Conservation (phyloP, 495 filamentous ascomycete genomes). For the Tuber microsphaerosporum region DNA sequence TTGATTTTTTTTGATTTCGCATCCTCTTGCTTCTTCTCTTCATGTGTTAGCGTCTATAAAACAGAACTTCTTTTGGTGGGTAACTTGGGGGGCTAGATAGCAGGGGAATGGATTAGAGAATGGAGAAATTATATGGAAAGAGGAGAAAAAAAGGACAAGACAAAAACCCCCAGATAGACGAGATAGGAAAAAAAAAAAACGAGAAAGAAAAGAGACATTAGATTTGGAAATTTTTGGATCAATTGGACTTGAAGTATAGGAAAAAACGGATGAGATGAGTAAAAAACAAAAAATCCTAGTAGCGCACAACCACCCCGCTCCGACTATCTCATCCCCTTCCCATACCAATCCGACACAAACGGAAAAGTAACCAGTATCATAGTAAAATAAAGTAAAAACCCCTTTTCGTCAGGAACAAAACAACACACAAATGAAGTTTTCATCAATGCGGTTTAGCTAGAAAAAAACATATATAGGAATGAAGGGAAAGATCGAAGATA, state of each 20-base stretch:
- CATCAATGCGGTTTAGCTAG: not conserved
- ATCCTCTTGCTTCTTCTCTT: not conserved
- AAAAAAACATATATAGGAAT: constrained; percentile 1
- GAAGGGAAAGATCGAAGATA: constrained; percentile 10
- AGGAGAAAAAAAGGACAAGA: constrained; percentile 14
- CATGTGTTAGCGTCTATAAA: not conserved
- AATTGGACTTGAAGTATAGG: not conserved
- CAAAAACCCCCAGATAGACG: constrained; percentile 18
- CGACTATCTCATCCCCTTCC: not conserved
- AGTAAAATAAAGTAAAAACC: not conserved
- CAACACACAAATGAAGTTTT: not conserved
- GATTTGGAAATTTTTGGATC: not conserved
- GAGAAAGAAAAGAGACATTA: not conserved
- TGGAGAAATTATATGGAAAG: constrained; percentile 6
- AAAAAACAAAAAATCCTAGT: constrained; percentile 13
- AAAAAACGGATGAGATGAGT: constrained; percentile 11
- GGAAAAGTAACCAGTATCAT: not conserved
- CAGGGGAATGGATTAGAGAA: not conserved
- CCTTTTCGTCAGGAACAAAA: not conserved
- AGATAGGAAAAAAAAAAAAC: constrained; percentile 8
- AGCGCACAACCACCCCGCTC: not conserved
- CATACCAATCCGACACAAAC: not conserved
- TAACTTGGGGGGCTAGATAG: not conserved
- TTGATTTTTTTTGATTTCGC: not conserved
- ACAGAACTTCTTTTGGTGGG: not conserved